Conservation (phyloP, 73 alveolate genomes). For the Paramecium caudatum region DNA sequence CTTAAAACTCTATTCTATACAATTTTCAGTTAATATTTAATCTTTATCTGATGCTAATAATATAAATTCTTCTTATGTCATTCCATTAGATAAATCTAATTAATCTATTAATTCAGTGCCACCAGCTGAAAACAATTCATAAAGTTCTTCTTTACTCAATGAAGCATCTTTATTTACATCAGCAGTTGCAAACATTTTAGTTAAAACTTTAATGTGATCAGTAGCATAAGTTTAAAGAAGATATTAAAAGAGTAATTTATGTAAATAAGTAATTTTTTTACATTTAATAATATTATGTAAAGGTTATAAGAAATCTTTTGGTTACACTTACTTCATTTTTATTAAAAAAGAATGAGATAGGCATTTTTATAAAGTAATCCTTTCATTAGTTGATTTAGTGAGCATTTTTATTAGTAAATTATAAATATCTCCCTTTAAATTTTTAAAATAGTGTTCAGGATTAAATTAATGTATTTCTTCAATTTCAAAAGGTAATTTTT, state of each 20-base stretch:
- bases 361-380: slow-evolving; percentile 4
- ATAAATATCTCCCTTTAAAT: neutral
- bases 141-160: neutral
- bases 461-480: neutral
- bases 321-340: slow-evolving; percentile 12
- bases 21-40: neutral
- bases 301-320: slow-evolving; percentile 1
- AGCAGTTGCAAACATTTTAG: neutral
- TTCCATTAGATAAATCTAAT: neutral
- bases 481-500: slow-evolving; percentile 2
- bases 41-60: slow-evolving; percentile 11
- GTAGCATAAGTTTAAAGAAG: neutral
- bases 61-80: neutral
- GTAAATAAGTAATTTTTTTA: slow-evolving; percentile 5
- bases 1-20: neutral
- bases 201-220: slow-evolving; percentile 24
- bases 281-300: neutral
- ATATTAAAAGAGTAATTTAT: neutral
- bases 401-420: neutral
- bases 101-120: neutral
- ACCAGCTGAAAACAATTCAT: neutral
- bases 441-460: neutral
- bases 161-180: slow-evolving; percentile 3
- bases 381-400: neutral
- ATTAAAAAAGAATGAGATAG: neutral